Conservation (phyloP, 1,139 yeast species). For the Scheffersomyces segobiensis region DNA sequence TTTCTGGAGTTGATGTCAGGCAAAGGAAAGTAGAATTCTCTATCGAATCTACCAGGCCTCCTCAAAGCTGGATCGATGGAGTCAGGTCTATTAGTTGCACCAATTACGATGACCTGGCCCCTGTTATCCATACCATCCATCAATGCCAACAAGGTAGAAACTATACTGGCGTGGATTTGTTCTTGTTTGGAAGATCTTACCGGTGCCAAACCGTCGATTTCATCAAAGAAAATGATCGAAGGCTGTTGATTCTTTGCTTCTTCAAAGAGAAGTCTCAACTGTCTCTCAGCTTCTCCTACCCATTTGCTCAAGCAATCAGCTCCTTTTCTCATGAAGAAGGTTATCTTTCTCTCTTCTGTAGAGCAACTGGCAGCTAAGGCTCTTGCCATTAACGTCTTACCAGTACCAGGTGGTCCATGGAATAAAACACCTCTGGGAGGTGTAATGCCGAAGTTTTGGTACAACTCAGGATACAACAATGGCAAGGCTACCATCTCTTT, state of each 20-base stretch:
- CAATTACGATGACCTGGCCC: slow-evolving; percentile 97
- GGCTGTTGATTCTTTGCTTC: slow-evolving; percentile 98
- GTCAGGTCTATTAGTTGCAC: slow-evolving; percentile 98
- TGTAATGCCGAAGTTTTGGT: slow-evolving; percentile 84
- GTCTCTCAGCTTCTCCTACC: slow-evolving; percentile 99
- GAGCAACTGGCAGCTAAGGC: slow-evolving; percentile 96
- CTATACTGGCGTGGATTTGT: slow-evolving; percentile 97
- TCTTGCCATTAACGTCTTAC: slow-evolving; percentile 97
- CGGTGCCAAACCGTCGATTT: slow-evolving; percentile 97
- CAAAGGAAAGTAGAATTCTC: slow-evolving; percentile 93
- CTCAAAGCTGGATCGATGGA: slow-evolving; percentile 96
- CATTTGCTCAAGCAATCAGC: slow-evolving; percentile 97
- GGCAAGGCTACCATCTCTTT: slow-evolving; percentile 98
- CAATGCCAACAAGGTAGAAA: slow-evolving; percentile 86
- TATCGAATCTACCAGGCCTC: slow-evolving; percentile 96
- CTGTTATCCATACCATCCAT: slow-evolving; percentile 99
- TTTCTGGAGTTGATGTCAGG: slow-evolving; percentile 83
- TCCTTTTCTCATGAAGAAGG: slow-evolving; percentile 98
- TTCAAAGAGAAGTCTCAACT: slow-evolving; percentile 83
- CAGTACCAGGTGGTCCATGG: slow-evolving; percentile 99
- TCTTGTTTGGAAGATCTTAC: slow-evolving; percentile 96
- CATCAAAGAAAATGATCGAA: slow-evolving; percentile 92
- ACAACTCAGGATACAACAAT: slow-evolving; percentile 87
- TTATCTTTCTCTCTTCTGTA: slow-evolving; percentile 75
- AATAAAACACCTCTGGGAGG: slow-evolving; percentile 98